These are phyloP conservation scores for Odontarrhena argentea DNA, from an alignment of 345 rosid species.

Conservation along the genomic window DNA sequence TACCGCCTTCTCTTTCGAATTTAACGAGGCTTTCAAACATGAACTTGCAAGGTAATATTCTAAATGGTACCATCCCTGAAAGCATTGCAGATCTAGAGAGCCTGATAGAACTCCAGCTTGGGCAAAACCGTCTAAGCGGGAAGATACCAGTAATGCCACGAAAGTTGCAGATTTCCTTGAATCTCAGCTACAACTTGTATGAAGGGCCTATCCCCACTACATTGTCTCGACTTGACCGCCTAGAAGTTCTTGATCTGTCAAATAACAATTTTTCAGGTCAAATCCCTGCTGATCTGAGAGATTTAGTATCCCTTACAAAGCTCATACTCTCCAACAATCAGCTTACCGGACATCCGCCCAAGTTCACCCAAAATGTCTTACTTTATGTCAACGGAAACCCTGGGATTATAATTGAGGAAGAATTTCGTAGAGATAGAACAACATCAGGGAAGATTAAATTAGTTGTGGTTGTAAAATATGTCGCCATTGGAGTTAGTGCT, in stretches of 20 bases:
- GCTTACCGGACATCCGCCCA: constrained; percentile 53
- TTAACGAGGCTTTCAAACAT: constrained; percentile 45
- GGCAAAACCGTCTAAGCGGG: constrained; percentile 60
- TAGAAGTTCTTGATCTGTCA: constrained; percentile 83
- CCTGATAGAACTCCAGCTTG: constrained; percentile 77
- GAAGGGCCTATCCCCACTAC: constrained; percentile 52
- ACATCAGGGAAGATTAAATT: constrained; percentile 36
- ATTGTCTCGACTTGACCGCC: constrained; percentile 39
- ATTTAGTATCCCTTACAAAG: constrained; percentile 46
- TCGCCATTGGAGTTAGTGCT: constrained; percentile 46
- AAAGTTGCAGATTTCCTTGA: constrained; percentile 65
- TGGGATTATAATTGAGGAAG: background rate
- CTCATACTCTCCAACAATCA: constrained; percentile 64
- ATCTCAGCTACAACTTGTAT: constrained; percentile 70
- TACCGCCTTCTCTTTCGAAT: constrained; percentile 58
- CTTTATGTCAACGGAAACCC: constrained; percentile 49
- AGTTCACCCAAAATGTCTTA: constrained; percentile 35
- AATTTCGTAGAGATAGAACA: background rate
- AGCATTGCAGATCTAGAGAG: constrained; percentile 33
- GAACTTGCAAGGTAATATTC: constrained; percentile 58
- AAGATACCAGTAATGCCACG: constrained; percentile 59
- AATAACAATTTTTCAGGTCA: constrained; percentile 56
- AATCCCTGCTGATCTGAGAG: constrained; percentile 44
- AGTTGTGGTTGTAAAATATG: constrained; percentile 38
- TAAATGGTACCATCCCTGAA: constrained; percentile 62